These are phyloP conservation scores for Coemansia sp. DNA, from an alignment of 192 early-diverging fungal species.

Conservation along the genomic window DNA sequence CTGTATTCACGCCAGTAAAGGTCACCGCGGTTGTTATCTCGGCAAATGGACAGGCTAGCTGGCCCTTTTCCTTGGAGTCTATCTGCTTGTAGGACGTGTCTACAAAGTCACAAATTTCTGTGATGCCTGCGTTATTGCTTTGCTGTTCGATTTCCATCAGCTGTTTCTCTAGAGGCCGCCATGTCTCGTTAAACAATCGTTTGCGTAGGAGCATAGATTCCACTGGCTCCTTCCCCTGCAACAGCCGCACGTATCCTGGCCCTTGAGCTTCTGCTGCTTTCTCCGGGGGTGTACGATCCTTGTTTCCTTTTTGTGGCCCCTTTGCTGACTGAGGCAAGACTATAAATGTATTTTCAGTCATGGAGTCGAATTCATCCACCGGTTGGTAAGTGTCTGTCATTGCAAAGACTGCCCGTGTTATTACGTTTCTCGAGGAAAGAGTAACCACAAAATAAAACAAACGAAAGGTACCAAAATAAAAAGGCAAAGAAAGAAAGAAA, in stretches of 20 bases:
- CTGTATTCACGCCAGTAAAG: constrained; percentile 72
- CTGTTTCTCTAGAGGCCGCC: constrained; percentile 53
- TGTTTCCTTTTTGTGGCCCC: background rate
- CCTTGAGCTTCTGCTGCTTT: background rate
- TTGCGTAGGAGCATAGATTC: constrained; percentile 56
- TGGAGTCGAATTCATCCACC: constrained; percentile 50
- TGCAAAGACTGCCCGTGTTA: too few species aligned
- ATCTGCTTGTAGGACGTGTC: constrained; percentile 52
- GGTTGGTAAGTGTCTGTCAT: constrained; percentile 46
- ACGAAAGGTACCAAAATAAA: too few species aligned
- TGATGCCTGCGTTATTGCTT: constrained; percentile 61
- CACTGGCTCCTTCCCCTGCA: constrained; percentile 58
- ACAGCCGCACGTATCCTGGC: constrained; percentile 63
- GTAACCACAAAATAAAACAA: constrained; percentile 5
- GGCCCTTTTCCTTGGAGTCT: constrained; percentile 29
- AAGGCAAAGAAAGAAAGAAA: too few species aligned
- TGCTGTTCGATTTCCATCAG: constrained; percentile 39
- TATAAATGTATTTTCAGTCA: constrained; percentile 57
- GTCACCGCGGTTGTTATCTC: constrained; percentile 74
- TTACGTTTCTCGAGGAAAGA: too few species aligned
- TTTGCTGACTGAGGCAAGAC: constrained; percentile 29
- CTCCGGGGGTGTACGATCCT: constrained; percentile 2
- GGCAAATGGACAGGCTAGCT: constrained; percentile 58
- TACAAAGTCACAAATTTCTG: constrained; percentile 64
- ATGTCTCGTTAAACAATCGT: constrained; percentile 55